Conservation (phyloP, 2,329 filamentous ascomycete species). For the Penicillium griseofulvum region DNA sequence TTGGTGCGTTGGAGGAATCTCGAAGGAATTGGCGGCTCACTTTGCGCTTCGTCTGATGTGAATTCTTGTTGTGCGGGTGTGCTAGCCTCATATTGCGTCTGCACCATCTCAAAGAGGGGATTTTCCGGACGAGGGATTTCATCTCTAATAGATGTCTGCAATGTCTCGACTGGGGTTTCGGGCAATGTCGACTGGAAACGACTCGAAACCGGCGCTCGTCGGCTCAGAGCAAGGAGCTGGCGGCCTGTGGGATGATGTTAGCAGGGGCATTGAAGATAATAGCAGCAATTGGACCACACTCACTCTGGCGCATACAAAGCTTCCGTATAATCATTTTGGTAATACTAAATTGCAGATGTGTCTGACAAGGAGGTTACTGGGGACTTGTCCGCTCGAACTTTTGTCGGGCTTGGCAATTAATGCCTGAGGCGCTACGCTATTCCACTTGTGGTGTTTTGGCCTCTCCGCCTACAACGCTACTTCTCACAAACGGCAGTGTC, state of each 20-base stretch:
- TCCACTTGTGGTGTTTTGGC: conserved; percentile 10
- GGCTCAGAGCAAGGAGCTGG: conserved; percentile 36
- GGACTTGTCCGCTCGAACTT: conserved; percentile 35
- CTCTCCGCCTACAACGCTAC: not conserved
- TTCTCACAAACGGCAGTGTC: not conserved
- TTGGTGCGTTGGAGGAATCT: not conserved
- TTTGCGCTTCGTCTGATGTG: conserved; percentile 14
- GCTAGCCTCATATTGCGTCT: conserved; percentile 5
- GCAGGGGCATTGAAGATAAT: not conserved
- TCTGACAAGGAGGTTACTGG: conserved; percentile 12
- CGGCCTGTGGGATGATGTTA: conserved; percentile 32
- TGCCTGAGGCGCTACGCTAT: conserved; percentile 26
- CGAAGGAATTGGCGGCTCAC: conserved; percentile 22
- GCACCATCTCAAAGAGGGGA: conserved; percentile 13
- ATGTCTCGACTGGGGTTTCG: conserved; percentile 27
- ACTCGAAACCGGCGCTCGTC: conserved; percentile 31
- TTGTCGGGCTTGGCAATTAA: conserved; percentile 34
- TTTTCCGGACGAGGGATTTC: conserved; percentile 11
- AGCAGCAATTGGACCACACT: conserved; percentile 17
- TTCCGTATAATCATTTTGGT: conserved; percentile 44
- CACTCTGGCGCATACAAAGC: conserved; percentile 41
- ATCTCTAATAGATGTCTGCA: conserved; percentile 16
- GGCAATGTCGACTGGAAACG: conserved; percentile 35
- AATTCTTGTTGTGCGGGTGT: conserved; percentile 1
- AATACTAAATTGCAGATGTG: conserved; percentile 17